Percentiles rank a stretch among this genome's conserved stretches.
These are phyloP conservation scores for Penicillium vulpinum DNA, from an alignment of 2,329 filamentous ascomycete genomes.

Conservation along the genomic window DNA sequence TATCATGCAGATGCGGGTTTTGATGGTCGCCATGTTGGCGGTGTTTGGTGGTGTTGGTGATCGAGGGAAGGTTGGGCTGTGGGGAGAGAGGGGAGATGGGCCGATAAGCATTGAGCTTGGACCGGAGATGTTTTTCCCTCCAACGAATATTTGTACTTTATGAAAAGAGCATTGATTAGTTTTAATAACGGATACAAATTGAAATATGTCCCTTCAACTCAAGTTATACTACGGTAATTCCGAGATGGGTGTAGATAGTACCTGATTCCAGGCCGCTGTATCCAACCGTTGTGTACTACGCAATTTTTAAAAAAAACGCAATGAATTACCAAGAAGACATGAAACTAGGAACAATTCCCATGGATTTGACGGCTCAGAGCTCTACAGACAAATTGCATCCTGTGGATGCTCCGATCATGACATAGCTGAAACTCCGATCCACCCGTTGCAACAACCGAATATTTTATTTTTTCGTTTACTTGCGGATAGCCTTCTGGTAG, in stretches of 20 bases:
- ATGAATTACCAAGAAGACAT: conserved; percentile 17
- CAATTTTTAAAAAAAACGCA: no score
- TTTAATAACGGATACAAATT: not conserved
- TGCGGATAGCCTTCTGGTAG: conserved; percentile 99
- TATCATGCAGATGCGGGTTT: conserved; percentile 46
- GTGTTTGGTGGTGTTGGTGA: no score
- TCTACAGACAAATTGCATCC: conserved; percentile 41
- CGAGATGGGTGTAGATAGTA: no score
- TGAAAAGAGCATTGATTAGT: not conserved
- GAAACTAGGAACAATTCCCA: conserved; percentile 37
- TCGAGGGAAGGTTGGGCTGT: conserved; percentile 2
- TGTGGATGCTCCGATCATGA: conserved; percentile 36
- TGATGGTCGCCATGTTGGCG: conserved; percentile 26
- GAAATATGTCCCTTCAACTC: not conserved
- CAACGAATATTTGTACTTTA: not conserved
- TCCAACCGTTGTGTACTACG: not conserved
- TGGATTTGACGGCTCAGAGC: conserved; percentile 40
- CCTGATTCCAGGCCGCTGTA: no score
- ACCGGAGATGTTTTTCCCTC: not conserved
- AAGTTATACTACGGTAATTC: no score
- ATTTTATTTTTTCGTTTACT: conserved; percentile 63
- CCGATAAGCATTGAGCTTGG: not conserved
- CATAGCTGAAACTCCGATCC: conserved; percentile 43
- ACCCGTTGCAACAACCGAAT: conserved; percentile 31
- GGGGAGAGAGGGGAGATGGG: not conserved